Base-by-base conservation (phyloP, 257 asterid genomes). In the Gentiana dahurica region DNA sequence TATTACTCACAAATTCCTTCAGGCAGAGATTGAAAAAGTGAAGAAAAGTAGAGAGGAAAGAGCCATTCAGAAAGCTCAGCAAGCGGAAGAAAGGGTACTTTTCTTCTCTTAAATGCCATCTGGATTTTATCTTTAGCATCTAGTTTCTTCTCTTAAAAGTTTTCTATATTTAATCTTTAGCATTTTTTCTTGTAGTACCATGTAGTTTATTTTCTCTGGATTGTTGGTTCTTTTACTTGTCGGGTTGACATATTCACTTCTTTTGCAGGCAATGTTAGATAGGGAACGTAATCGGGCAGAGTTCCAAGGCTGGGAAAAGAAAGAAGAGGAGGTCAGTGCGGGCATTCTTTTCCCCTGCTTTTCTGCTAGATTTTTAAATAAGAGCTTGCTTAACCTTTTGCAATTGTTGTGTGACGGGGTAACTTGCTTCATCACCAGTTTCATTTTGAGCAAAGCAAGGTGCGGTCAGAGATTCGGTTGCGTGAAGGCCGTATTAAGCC, bases 301-400 rank as follows among this genome's bases (percentile, higher is more conserved):
- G 81, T 87, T 83, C 65, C 95, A 91, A 6, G 98, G 87, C 68
- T 91, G 97, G 98, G 98, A 91, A 79, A 91, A 91, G 88, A 91
- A 87, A 69, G 98, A 91, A 71, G 98, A 91, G 62, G 98, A 91
- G 87, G 95, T 81, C 24, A 24, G 24, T 24, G 24, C 24, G 24
- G 24, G 24, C 24, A 24, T 24, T 24, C 24, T 24, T 24, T 63
- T 41, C 46, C 45, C 6, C 49, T 55, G 11, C 35, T 59, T 10
- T 2, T 60, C 46, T 34, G 33, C 15, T 24, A 2, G 13, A 15
- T 58, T 33, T 9, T 59, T 36, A 2, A 2, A 41, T 24, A 9
- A 1, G 8, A 48, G 36, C 49, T 33, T 12, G 34, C 4, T 58
- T 57, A 65, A 39, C 4, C 15, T 53, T 50, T 10, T 49, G 34